phyloP scores from a whole-genome alignment of 805 yeast genomes.

The Wickerhamomyces ciferrii region DNA sequence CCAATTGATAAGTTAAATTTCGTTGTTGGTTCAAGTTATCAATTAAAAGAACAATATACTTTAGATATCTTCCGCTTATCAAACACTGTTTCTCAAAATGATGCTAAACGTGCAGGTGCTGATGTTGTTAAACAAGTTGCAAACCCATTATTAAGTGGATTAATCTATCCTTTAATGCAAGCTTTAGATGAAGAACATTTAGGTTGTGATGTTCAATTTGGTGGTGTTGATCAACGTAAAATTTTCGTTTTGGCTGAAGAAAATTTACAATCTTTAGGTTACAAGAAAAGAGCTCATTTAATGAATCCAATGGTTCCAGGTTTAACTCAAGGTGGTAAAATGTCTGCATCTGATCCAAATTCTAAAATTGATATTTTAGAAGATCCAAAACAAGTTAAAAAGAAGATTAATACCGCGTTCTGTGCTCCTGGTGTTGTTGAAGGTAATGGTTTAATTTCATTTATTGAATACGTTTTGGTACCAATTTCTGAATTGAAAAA shows the following conservation, averaged over 20 bases:
- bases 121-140: conserved; percentile 98
- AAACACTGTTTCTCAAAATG: conserved; percentile 85
- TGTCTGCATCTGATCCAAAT: conserved; percentile 99
- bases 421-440: conserved; percentile 94
- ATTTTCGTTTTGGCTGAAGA: conserved; percentile 97
- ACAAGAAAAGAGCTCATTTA: conserved; percentile 95
- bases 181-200: conserved; percentile 93
- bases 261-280: conserved; percentile 78
- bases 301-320: conserved; percentile 99
- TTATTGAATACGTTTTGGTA: conserved; percentile 75
- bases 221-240: conserved; percentile 98
- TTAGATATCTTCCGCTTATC: conserved; percentile 85
- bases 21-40: conserved; percentile 88
- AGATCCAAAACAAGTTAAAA: conserved; percentile 80
- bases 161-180: conserved; percentile 98
- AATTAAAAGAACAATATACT: conserved; percentile 69
- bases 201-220: conserved; percentile 90
- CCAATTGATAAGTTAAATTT: conserved; percentile 86
- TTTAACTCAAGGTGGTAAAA: conserved; percentile 92
- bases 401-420: conserved; percentile 88
- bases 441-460: conserved; percentile 86
- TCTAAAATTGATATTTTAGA: conserved; percentile 93
- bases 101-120: conserved; percentile 98
- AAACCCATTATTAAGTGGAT: conserved; percentile 87
- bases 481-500: conserved; percentile 80